A percentile compares a stretch with the other conserved stretches of the same genome.
Conservation (phyloP, 1,284 basidiomycete species). For the Ustilago curta region DNA sequence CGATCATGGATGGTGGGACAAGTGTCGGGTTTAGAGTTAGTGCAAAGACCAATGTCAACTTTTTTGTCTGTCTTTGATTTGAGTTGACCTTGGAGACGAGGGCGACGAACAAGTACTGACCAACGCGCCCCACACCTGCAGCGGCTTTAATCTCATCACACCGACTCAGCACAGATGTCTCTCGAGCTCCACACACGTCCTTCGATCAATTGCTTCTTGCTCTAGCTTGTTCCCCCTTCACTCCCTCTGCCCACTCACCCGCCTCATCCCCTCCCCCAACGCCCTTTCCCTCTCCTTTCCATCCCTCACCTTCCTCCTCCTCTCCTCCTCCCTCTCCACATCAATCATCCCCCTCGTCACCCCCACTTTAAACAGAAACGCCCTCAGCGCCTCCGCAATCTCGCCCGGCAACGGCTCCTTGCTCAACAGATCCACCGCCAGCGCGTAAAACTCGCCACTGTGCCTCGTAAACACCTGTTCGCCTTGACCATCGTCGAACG, state of each 20-base stretch:
- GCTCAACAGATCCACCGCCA: constrained; percentile 64
- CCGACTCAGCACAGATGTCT: no score
- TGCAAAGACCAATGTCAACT: background rate
- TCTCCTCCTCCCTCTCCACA: constrained; percentile 31
- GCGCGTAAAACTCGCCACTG: constrained; percentile 61
- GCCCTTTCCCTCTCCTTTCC: constrained; percentile 41
- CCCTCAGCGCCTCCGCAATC: constrained; percentile 44
- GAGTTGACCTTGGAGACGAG: background rate
- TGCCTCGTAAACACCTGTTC: constrained; percentile 46
- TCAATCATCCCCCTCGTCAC: constrained; percentile 53
- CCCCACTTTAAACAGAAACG: constrained; percentile 58
- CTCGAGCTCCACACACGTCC: no score
- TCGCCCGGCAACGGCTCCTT: constrained; percentile 54
- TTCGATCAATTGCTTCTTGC: background rate
- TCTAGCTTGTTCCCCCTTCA: no score
- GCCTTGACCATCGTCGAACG: constrained; percentile 79
- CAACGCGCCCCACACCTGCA: no score
- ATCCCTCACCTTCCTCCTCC: constrained; percentile 29
- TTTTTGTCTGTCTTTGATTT: background rate
- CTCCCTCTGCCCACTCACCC: constrained; percentile 12
- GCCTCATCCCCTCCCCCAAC: constrained; percentile 39
- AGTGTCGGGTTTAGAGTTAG: constrained; percentile 11
- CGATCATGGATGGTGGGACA: constrained; percentile 49
- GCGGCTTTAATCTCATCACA: no score
- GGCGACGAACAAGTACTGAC: no score